Base-by-base conservation (phyloP, 208 protist genomes). In the Tetramitus jugosus region DNA sequence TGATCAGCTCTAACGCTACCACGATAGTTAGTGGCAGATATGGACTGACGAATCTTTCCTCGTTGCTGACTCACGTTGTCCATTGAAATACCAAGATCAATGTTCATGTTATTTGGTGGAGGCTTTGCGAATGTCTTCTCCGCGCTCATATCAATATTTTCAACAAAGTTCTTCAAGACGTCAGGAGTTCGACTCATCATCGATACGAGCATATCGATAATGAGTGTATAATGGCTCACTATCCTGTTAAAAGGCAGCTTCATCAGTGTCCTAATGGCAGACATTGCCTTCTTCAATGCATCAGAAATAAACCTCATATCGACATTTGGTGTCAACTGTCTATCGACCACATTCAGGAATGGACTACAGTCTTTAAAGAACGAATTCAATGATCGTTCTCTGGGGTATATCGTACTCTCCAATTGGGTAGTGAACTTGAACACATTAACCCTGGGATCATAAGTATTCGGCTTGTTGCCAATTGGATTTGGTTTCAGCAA, bases 331-430 rank as follows among this genome's bases (percentile, higher is more conserved):
- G 3, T 33, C 29, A 10, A 31, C 4, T 62, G 3, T 62, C 3
- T 3, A 33, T 62, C 26, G 29, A 62, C 29, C 3, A 62, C 37
- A 37, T 23, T 56, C 17, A 74, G 29, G 23, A 74, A 74, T 17
- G 67, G 67, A 53, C n/a, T 17, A 53, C 67, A 74, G 37, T 74
- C 67, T 4, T 6, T 43, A 53, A 74, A 74, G 42, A 74, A 74
- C 53, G 33, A 26, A 35, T 20, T 13, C 2, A 74, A 10, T 26
- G 37, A 14, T 33, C 17, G 17, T 35, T 74, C 67, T 10, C 53
- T 49, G 7, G 67, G 67, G 37, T 74, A 74, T 39, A 74, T 74
- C 0, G 67, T 74, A 8, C n/a, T 39, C 0, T 3, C 2, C 1
- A 74, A 10, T 39, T 39, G 2, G 2, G 67, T 39, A 13, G 33